Percentiles rank a stretch among this genome's conserved stretches.
Conservation (phyloP, 83 land plant species). For the Picea mariana region DNA sequence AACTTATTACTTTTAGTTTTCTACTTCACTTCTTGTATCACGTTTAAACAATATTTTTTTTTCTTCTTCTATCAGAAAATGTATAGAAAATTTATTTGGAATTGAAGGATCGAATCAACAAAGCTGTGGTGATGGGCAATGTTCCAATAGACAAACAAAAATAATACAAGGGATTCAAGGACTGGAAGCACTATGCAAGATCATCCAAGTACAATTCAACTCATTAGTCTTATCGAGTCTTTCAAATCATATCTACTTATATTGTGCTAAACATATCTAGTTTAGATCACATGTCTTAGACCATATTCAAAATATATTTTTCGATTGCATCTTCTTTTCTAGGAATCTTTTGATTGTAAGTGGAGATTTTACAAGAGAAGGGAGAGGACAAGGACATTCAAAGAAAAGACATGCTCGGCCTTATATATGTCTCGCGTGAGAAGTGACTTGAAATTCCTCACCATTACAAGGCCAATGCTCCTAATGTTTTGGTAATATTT, state of each 20-base stretch:
- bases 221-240: neutral
- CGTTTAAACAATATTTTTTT: neutral
- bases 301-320: no score
- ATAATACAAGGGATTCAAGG: constrained; percentile 39
- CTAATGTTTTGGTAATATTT: constrained; percentile 46
- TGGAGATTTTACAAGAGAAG: constrained; percentile 33
- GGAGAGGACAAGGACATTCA: constrained; percentile 28
- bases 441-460: constrained; percentile 39
- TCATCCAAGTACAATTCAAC: constrained; percentile 53
- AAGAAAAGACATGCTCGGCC: constrained; percentile 35
- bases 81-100: constrained; percentile 25
- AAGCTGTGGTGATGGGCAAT: constrained; percentile 22
- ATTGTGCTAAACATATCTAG: no score
- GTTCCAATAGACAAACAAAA: constrained; percentile 24
- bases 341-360: neutral
- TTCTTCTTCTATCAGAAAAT: constrained; percentile 19
- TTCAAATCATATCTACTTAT: no score
- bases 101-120: constrained; percentile 39
- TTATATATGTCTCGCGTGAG: constrained; percentile 54
- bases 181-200: constrained; percentile 40
- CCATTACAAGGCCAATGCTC: constrained; percentile 63
- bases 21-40: no score
- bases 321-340: no score
- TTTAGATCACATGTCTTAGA: no score
- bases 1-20: no score